Evolutionary conservation across 2,329 filamentous ascomycete species (phyloP), one percentile per base, ranked within the genome.

Genomic region (Achaetomium macrosporum): DNA sequence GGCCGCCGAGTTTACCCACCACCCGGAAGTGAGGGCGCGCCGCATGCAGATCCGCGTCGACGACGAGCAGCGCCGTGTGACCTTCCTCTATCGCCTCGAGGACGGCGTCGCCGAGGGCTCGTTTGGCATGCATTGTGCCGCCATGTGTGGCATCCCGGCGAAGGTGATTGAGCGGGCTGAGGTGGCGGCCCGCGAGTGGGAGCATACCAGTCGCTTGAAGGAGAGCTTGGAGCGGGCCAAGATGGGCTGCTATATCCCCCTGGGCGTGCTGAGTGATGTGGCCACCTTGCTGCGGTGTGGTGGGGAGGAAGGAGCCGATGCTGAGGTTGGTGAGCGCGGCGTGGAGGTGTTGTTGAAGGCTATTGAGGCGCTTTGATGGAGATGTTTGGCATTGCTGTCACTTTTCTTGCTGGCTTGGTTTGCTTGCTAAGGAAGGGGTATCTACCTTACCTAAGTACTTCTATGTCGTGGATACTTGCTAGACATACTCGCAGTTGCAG

Each of bases 71-170:
- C 81, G 89, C 20, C 83, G 85, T n/a, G 84, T 99, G n/a, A 96
- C 92, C 0, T 99, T 99, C 72, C 69, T 99, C 51, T 99, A 99
- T 73, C 91, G 89, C 64, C 80, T 99, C 0, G 93, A 97, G 69
- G 82, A 89, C 13, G 93, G 93, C 1, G 90, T 97, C 10, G 93
- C 93, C 0, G 91, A 97, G 69, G 93, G 93, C 15, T 95, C 89
- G 65, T 99, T 97, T 65, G 93, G 93, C 63, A 99, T 99, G 93
- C 93, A 99, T 69, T 99, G 93, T 66, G 93, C 93, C 1, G 86
- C 90, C 55, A 99, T 99, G 93, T 99, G 93, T 63, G 93, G 93
- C 1, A 97, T 99, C 58, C 83, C 90, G 0, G 75, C 76, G 42
- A 84, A 84, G 51, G 84, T 99, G 15, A 90, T 99, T 57, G 84